Evolutionary conservation across 176 grass and related monocot species (phyloP).

Genomic region (Rhipidocladum racemiflorum): DNA sequence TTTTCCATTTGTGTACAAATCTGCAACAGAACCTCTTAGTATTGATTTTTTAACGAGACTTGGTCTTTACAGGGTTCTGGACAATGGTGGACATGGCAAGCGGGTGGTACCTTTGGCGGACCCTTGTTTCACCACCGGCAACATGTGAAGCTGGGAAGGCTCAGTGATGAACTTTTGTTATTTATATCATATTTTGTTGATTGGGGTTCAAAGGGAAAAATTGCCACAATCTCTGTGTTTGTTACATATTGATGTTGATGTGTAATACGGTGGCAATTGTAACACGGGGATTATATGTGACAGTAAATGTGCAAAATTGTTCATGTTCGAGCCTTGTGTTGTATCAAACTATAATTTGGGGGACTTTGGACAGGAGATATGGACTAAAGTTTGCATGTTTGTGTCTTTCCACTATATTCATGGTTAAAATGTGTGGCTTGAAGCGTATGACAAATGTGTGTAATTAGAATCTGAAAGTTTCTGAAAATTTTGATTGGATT

Average conservation of each 20-base stretch:
- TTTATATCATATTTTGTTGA: too few species aligned
- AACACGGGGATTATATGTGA: neutral
- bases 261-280: constrained; percentile 2
- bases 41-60: neutral
- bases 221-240: too few species aligned
- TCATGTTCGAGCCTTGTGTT: constrained; percentile 18
- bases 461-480: neutral
- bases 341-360: neutral
- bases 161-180: constrained; percentile 28
- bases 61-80: constrained; percentile 55
- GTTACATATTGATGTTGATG: neutral
- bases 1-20: neutral
- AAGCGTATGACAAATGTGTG: neutral
- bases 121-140: constrained; percentile 46
- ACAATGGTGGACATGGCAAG: constrained; percentile 92
- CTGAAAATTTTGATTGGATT: neutral
- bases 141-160: constrained; percentile 45
- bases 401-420: neutral
- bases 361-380: neutral
- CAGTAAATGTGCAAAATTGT: constrained; percentile 12
- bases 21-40: neutral
- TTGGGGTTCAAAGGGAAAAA: too few species aligned
- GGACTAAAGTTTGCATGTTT: neutral
- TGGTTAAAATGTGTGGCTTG: neutral
- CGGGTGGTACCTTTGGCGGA: constrained; percentile 82